Conservation (phyloP, 2,329 filamentous ascomycete genomes). For the Lithohypha guttulata region DNA sequence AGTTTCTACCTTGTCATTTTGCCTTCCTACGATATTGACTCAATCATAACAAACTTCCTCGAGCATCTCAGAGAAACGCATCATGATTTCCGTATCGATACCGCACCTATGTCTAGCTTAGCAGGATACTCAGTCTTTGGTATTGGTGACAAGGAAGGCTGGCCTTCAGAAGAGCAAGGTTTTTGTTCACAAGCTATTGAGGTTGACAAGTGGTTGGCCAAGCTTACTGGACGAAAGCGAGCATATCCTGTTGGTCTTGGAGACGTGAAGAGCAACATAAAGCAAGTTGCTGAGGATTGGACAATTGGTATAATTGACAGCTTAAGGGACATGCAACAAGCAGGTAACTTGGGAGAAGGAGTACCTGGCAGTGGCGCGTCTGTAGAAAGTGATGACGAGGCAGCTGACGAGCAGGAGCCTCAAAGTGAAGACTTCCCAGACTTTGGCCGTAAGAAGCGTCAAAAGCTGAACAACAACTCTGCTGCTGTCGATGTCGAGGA, state of each 20-base stretch:
- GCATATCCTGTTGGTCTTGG: conserved; percentile 83
- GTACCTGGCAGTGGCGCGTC: conserved; percentile 73
- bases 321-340: conserved; percentile 47
- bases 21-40: conserved; percentile 92
- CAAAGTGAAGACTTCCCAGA: conserved; percentile 38
- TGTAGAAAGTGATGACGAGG: conserved; percentile 73
- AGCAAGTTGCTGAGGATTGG: conserved; percentile 65
- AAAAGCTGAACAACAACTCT: conserved; percentile 26
- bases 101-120: conserved; percentile 63
- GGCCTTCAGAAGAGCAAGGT: conserved; percentile 80
- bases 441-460: conserved; percentile 33
- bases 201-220: conserved; percentile 95
- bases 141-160: conserved; percentile 80
- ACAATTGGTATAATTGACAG: conserved; percentile 60
- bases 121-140: conserved; percentile 90
- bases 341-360: conserved; percentile 50
- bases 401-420: conserved; percentile 45
- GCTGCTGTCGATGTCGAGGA: conserved; percentile 74
- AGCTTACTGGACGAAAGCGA: conserved; percentile 72
- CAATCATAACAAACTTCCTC: conserved; percentile 76
- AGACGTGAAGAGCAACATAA: conserved; percentile 67
- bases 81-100: conserved; percentile 93
- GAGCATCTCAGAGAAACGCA: conserved; percentile 85
- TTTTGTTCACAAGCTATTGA: conserved; percentile 90
- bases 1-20: conserved; percentile 72